Evolutionary conservation across 441 rosid species (phyloP).

Genomic region (Euphorbia corollata): DNA sequence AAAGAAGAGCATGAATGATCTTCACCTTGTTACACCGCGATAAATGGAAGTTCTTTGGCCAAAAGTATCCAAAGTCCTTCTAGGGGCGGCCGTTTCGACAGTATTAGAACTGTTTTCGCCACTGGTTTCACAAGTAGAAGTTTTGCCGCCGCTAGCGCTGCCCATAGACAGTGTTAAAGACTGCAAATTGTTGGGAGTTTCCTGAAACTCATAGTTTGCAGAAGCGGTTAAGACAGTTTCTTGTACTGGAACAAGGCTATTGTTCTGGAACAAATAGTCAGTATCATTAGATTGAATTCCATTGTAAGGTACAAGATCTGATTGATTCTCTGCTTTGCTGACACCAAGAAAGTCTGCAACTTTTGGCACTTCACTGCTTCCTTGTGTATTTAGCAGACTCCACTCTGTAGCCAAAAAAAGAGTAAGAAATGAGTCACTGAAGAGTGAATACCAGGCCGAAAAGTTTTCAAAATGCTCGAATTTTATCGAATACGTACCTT

Average conservation of each 20-base stretch:
- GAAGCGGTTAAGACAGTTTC: slow-evolving; percentile 35
- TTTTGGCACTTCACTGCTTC: slow-evolving; percentile 65
- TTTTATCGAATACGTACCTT: slow-evolving; percentile 39
- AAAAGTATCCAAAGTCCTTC: slow-evolving; percentile 73
- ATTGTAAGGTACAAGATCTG: slow-evolving; percentile 60
- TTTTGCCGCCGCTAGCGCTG: slow-evolving; percentile 57
- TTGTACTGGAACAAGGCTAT: slow-evolving; percentile 41
- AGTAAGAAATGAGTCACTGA: neutral
- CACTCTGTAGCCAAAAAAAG: slow-evolving; percentile 39
- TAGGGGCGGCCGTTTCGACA: slow-evolving; percentile 57
- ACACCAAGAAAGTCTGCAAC: slow-evolving; percentile 96
- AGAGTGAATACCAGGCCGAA: too few species aligned
- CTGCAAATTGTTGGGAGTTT: slow-evolving; percentile 60
- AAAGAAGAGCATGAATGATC: neutral
- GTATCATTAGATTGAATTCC: slow-evolving; percentile 47
- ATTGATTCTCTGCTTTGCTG: slow-evolving; percentile 60
- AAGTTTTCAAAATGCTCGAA: too few species aligned
- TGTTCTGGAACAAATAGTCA: slow-evolving; percentile 48
- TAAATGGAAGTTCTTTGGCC: slow-evolving; percentile 94
- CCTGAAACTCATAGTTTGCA: slow-evolving; percentile 51
- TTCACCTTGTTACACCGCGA: slow-evolving; percentile 89
- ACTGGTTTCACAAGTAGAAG: slow-evolving; percentile 47
- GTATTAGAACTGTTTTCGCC: slow-evolving; percentile 40
- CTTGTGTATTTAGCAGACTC: slow-evolving; percentile 59
- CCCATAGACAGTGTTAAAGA: slow-evolving; percentile 87